These are phyloP conservation scores for Oldenlandia corymbosa DNA, from an alignment of 257 asterid genomes.

Conservation along the genomic window DNA sequence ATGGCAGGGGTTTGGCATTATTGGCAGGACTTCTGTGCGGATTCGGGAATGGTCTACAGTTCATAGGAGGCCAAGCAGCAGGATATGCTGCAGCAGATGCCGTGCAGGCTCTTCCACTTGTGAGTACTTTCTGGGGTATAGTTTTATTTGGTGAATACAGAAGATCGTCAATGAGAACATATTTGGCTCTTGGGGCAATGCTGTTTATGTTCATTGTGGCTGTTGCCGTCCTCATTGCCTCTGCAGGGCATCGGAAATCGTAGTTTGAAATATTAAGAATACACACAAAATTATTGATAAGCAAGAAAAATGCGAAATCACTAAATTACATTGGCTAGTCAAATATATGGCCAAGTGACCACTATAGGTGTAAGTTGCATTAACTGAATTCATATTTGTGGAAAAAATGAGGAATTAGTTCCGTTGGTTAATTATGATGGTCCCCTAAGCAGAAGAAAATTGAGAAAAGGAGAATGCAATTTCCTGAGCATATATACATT, in stretches of 20 bases:
- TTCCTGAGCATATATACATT: too few relatives aligned
- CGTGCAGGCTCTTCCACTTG: slow-evolving; percentile 89
- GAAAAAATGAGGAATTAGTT: too few relatives aligned
- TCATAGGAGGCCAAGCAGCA: slow-evolving; percentile 98
- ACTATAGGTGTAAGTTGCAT: too few relatives aligned
- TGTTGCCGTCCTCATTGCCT: slow-evolving; percentile 82
- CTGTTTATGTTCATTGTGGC: slow-evolving; percentile 72
- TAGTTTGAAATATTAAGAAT: neutral
- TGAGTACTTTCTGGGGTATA: slow-evolving; percentile 87
- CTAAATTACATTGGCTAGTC: neutral
- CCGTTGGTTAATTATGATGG: too few relatives aligned
- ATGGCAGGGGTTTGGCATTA: slow-evolving; percentile 87
- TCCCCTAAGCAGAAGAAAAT: neutral
- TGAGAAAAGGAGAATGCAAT: too few relatives aligned
- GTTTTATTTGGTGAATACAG: slow-evolving; percentile 73
- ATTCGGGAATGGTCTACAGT: slow-evolving; percentile 91
- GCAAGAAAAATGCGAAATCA: neutral
- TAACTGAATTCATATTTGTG: too few relatives aligned
- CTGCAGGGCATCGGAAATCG: slow-evolving; percentile 69
- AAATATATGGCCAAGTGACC: too few relatives aligned
- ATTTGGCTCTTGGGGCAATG: slow-evolving; percentile 54
- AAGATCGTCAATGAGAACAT: slow-evolving; percentile 68
- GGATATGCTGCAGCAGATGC: slow-evolving; percentile 99
- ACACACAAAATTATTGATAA: neutral
- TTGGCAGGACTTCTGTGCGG: slow-evolving; percentile 85